A percentile compares a stretch with the other conserved stretches of the same genome.
These are phyloP conservation scores for Albatrellus ellisii DNA, from an alignment of 768 basidiomycete genomes.

Conservation along the genomic window DNA sequence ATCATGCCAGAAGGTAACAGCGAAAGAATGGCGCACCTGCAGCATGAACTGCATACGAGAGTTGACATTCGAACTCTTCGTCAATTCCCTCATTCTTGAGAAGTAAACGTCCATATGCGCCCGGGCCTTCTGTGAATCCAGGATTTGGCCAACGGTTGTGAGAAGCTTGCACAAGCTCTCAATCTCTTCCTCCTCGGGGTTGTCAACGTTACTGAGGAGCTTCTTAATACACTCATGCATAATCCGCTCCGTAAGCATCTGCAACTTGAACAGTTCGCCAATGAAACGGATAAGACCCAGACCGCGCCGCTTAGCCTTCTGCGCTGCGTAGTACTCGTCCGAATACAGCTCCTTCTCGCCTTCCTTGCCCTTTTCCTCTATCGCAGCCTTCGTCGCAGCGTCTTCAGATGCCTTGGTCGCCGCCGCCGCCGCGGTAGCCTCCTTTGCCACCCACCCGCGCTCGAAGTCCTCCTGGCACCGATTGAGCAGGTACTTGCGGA, in stretches of 20 bases:
- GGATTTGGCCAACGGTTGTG: not conserved
- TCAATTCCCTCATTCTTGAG: conserved; percentile 77
- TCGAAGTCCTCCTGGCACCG: conserved; percentile 41
- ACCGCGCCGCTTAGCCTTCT: conserved; percentile 62
- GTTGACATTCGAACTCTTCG: conserved; percentile 56
- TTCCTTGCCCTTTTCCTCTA: conserved; percentile 26
- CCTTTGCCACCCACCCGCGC: conserved; percentile 81
- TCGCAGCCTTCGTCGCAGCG: conserved; percentile 58
- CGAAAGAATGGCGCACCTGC: conserved; percentile 39
- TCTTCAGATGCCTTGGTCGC: conserved; percentile 73
- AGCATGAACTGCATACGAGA: conserved; percentile 92
- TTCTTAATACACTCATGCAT: not conserved
- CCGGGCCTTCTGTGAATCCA: conserved; percentile 47
- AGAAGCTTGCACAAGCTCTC: not conserved
- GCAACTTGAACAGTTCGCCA: conserved; percentile 81
- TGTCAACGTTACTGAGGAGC: conserved; percentile 69
- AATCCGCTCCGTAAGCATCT: not conserved
- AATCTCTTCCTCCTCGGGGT: conserved; percentile 85
- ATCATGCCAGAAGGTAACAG: not conserved
- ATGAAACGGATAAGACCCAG: conserved; percentile 96
- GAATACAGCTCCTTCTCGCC: conserved; percentile 39
- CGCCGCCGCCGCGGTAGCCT: conserved; percentile 75
- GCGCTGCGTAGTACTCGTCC: not conserved
- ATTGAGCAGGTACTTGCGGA: conserved; percentile 93
- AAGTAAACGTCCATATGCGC: no score